phyloP scores from a whole-genome alignment of 495 filamentous ascomycete genomes.

The Xylaria castorea region DNA sequence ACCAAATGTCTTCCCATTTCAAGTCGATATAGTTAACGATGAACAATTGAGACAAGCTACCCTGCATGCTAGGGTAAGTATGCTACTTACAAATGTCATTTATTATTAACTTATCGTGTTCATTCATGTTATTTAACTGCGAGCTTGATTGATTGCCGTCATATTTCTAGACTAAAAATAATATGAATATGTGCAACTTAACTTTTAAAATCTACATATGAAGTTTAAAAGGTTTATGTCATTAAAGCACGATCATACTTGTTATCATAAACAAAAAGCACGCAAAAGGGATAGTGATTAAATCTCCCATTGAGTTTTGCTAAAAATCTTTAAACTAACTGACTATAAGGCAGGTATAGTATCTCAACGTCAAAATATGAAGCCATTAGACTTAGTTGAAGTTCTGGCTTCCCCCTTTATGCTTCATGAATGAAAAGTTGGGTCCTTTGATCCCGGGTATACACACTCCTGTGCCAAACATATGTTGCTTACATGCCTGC shows the following conservation, averaged over 20 bases:
- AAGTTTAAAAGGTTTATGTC: too few relatives aligned
- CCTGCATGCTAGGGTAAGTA: neutral
- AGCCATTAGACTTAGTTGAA: neutral
- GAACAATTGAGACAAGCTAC: neutral
- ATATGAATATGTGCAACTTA: too few relatives aligned
- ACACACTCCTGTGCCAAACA: neutral
- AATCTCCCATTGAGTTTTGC: neutral
- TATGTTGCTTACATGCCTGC: neutral
- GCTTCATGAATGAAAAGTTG: neutral
- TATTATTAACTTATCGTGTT: too few relatives aligned
- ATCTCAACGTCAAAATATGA: neutral
- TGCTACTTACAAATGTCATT: neutral
- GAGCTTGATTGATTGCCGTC: neutral
- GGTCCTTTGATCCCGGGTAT: neutral
- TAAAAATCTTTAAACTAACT: neutral
- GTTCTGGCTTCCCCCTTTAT: neutral
- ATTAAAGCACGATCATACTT: neutral
- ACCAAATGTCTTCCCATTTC: neutral
- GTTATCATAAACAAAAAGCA: neutral
- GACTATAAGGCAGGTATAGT: neutral
- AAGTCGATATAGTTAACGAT: neutral
- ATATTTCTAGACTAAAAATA: too few relatives aligned
- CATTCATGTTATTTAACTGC: neutral
- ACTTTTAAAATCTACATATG: too few relatives aligned
- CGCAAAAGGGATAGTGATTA: neutral